Base-by-base conservation (phyloP, 169 alveolate genomes). In the Plasmodium malariae region DNA sequence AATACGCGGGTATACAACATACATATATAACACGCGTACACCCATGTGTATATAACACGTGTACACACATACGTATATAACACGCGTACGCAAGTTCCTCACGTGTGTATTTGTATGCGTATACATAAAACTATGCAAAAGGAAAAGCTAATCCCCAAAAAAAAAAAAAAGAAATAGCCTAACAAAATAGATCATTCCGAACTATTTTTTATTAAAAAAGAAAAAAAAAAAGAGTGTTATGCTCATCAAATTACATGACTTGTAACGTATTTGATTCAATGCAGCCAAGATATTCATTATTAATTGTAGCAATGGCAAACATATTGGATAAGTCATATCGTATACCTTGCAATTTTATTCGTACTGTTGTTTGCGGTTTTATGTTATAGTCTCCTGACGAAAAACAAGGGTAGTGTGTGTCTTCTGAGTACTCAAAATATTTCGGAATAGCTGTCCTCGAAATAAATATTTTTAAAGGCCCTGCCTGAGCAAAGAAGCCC, bases 401-500 rank as follows among this genome's bases (percentile, higher is more conserved):
- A 89, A 93, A 95, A 48, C 97, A 93, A 12, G 97, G 97, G 70
- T 94, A 80, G 11, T 96, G 94, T 17, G 97, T 93, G 59, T 95
- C 98, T 68, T 95, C 95, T 34, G 94, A 93, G 83, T 96, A 96
- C 17, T 92, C 96, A 74, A 94, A 96, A 69, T 94, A 92, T 40
- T 97, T 96, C 5, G 97, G 97, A 37, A 96, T 94, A 26, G 98
- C 95, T 12, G 96, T 95, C 49, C 97, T 92, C 59, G 98, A 95
- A 36, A 96, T 98, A 85, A 96, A 96, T 12, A 95, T 98, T 94
- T 95, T 96, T 60, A 96, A 83, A 3, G 98, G 98, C n/a, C 98
- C 98, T 55, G 98, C 97, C 68, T 96, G 97, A 1, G 97, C 98
- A 45, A 96, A 96, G 74, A 96, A 93, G 7, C 98, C 98, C 12